phyloP scores from a whole-genome alignment of 352 stramenopile species.

The Pythium scleroteichum region DNA sequence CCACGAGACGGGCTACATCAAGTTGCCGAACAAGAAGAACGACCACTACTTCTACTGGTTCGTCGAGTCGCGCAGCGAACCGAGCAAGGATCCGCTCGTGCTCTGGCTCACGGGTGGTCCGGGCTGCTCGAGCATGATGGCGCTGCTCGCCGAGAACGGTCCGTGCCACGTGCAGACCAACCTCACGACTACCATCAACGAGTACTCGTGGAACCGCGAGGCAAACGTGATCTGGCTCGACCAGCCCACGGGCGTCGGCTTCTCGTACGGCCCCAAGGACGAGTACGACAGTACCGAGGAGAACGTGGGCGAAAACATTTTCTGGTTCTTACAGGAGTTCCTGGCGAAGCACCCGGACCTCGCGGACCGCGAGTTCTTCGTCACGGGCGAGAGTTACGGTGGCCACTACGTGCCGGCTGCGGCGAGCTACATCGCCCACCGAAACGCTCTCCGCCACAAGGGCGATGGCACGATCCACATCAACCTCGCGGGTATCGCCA shows the following conservation, averaged over 20 bases:
- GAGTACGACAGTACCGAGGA: constrained; percentile 41
- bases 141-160: constrained; percentile 54
- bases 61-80: constrained; percentile 43
- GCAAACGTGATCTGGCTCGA: constrained; percentile 63
- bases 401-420: constrained; percentile 63
- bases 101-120: constrained; percentile 65
- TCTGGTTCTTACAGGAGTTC: constrained; percentile 69
- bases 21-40: constrained; percentile 49
- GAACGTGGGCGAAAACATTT: constrained; percentile 66
- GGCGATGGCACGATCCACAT: constrained; percentile 32
- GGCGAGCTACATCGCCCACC: constrained; percentile 41
- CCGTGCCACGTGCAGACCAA: constrained; percentile 48
- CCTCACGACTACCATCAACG: constrained; percentile 38
- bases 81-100: constrained; percentile 44
- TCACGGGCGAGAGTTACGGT: constrained; percentile 70
- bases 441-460: constrained; percentile 49
- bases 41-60: constrained; percentile 76
- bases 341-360: constrained; percentile 60
- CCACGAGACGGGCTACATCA: constrained; percentile 56
- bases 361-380: constrained; percentile 53
- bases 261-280: constrained; percentile 37
- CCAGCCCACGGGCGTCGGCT: constrained; percentile 41
- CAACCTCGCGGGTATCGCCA: constrained; percentile 51
- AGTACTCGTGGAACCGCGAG: constrained; percentile 45
- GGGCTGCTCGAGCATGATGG: constrained; percentile 39